Base-by-base conservation (phyloP, 2,329 filamentous ascomycete genomes). In the Macrophomina phaseolina region DNA sequence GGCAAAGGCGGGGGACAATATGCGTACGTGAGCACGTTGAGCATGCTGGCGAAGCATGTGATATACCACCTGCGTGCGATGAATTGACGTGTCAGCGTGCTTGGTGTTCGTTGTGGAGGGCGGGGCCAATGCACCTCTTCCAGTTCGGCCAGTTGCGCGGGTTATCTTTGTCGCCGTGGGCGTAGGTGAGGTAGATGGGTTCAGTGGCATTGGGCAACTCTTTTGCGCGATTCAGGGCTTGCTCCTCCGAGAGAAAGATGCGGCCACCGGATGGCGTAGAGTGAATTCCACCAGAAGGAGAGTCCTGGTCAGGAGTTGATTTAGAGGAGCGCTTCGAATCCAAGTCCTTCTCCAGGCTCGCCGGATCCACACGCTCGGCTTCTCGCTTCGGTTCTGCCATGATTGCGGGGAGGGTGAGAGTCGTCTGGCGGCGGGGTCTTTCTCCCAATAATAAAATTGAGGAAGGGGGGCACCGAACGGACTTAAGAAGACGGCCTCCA, bases 91-190 rank as follows among this genome's bases (percentile, higher is more conserved):
- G 23, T 23, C 23, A 23, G 23, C 23, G 23, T 23, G 23, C 23
- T 23, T 23, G 23, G 23, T 23, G 23, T 23, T 23, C 23, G 23
- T 23, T 23, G 23, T 23, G 23, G 23, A 23, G 23, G 23, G 23
- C 23, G 23, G 23, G 23, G 23, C 23, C 23, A 23, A 23, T 23
- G 23, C 23, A 23, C 23, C 79, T 79, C 34, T 74, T 74, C 68
- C 68, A 73, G 49, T 72, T 74, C 2, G 76, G 73, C 77, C 79
- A 82, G 52, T 80, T 76, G 42, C 78, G 74, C 9, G 80, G 80
- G 65, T 81, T 81, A 38, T 80, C 78, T 8, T 55, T 64, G 55
- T 74, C 73, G 23, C 70, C 45, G 9, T 48, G 40, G 2, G 51
- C 53, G 58, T 72, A 74, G 1, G 64, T 72, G 14, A 74, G 61